Conservation (phyloP, 441 rosid genomes). For the Kokia cookei region DNA sequence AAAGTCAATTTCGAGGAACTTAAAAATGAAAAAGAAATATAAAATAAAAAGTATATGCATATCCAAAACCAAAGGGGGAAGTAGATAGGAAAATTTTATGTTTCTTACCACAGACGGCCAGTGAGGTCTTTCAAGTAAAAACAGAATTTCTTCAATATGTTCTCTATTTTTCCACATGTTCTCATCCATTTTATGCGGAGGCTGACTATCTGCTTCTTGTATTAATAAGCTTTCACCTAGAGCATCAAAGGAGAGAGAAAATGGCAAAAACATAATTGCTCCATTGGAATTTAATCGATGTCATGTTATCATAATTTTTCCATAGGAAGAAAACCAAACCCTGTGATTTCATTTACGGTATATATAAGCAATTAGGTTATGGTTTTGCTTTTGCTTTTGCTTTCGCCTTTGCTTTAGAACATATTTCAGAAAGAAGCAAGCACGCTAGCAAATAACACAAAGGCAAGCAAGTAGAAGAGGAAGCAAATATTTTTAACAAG, state of each 20-base stretch:
- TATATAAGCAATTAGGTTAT: background rate
- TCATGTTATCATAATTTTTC: background rate
- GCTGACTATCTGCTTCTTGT: conserved; percentile 49
- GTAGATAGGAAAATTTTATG: background rate
- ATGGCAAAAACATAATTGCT: background rate
- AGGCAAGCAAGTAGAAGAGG: background rate
- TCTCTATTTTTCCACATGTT: conserved; percentile 98
- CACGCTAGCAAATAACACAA: background rate
- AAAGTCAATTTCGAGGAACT: background rate
- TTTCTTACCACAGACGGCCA: conserved; percentile 59
- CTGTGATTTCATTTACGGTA: background rate
- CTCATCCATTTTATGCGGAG: conserved; percentile 94
- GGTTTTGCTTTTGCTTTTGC: background rate
- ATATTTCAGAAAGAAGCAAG: background rate
- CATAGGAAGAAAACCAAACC: background rate
- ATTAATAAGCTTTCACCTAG: conserved; percentile 53
- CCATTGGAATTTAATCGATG: background rate
- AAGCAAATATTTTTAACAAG: background rate
- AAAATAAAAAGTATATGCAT: background rate
- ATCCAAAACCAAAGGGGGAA: background rate
- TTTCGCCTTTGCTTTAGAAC: background rate
- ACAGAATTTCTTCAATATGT: conserved; percentile 80
- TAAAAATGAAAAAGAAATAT: background rate
- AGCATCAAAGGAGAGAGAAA: background rate
- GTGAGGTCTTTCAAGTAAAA: conserved; percentile 57